These are phyloP conservation scores for Alectoria sarmentosa DNA, from an alignment of 495 filamentous ascomycete genomes.

Conservation along the genomic window DNA sequence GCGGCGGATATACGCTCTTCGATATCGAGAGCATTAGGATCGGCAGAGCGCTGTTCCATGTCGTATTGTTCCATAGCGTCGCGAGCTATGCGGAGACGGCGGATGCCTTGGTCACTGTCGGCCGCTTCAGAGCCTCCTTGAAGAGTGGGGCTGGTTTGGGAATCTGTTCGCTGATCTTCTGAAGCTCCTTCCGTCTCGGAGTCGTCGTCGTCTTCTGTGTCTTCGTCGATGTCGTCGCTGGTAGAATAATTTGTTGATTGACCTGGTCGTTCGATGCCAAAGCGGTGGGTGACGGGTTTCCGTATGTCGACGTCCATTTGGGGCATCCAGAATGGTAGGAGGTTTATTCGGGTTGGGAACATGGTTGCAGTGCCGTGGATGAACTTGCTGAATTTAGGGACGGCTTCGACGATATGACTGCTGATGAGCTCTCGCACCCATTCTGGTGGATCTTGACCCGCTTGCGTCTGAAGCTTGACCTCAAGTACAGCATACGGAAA, in stretches of 20 bases:
- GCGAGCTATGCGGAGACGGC: conserved; percentile 40
- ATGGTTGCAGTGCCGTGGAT: conserved; percentile 89
- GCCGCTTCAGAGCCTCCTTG: conserved; percentile 17
- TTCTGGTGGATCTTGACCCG: conserved; percentile 91
- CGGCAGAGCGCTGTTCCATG: conserved; percentile 41
- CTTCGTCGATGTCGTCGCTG: conserved; percentile 59
- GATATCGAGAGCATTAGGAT: conserved; percentile 55
- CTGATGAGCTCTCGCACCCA: conserved; percentile 92
- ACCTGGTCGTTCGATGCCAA: conserved; percentile 77
- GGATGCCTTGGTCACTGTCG: conserved; percentile 27
- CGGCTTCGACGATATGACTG: conserved; percentile 92
- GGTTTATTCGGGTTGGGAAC: conserved; percentile 79
- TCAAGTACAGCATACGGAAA: conserved; percentile 97
- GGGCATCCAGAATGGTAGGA: conserved; percentile 94
- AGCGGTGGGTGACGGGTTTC: conserved; percentile 76
- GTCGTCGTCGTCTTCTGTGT: conserved; percentile 52
- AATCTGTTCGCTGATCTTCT: conserved; percentile 5
- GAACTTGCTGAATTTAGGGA: conserved; percentile 99
- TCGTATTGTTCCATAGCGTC: conserved; percentile 41
- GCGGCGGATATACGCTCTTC: conserved; percentile 66
- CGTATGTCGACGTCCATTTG: conserved; percentile 98
- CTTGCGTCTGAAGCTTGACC: conserved; percentile 95
- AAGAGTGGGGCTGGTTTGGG: conserved; percentile 19
- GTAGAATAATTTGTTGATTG: conserved; percentile 68
- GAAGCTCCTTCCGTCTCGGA: conserved; percentile 31